A percentile compares a stretch with the other conserved stretches of the same genome.
These are phyloP conservation scores for Macadamia tetraphylla DNA, from an alignment of 164 flowering plant genomes.

Conservation along the genomic window DNA sequence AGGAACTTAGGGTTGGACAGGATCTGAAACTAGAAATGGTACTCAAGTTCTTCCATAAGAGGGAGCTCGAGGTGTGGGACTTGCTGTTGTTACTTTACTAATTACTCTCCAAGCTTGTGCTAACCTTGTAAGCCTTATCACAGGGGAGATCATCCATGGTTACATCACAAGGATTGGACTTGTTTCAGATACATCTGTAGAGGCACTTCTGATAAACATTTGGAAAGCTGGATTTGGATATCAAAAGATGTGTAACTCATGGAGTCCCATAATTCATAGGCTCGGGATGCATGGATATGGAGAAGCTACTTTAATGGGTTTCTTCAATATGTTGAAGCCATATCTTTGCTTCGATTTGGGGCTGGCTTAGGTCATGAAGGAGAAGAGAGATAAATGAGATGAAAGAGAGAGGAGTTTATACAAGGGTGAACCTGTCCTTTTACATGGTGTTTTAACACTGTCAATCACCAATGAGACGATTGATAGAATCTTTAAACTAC, in stretches of 20 bases:
- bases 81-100: conserved; percentile 8
- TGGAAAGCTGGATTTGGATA: conserved; percentile 10
- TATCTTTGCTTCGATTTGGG: too few relatives aligned
- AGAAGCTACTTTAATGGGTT: background rate
- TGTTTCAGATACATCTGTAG: conserved; percentile 4
- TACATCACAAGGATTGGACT: conserved; percentile 4
- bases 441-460: too few relatives aligned
- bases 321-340: conserved; percentile 19
- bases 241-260: conserved; percentile 7
- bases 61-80: conserved; percentile 5
- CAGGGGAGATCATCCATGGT: too few relatives aligned
- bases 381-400: too few relatives aligned
- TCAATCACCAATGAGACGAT: too few relatives aligned
- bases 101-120: conserved; percentile 18
- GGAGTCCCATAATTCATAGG: conserved; percentile 18
- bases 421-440: too few relatives aligned
- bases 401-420: too few relatives aligned
- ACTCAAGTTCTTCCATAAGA: conserved; percentile 6
- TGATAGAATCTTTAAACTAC: too few relatives aligned
- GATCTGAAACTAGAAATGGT: conserved; percentile 1
- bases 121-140: background rate
- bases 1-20: too few relatives aligned
- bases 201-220: conserved; percentile 17
- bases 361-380: too few relatives aligned
- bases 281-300: conserved; percentile 15